phyloP scores from a whole-genome alignment of 1,284 basidiomycete genomes.

The Xanthoconium separans region DNA sequence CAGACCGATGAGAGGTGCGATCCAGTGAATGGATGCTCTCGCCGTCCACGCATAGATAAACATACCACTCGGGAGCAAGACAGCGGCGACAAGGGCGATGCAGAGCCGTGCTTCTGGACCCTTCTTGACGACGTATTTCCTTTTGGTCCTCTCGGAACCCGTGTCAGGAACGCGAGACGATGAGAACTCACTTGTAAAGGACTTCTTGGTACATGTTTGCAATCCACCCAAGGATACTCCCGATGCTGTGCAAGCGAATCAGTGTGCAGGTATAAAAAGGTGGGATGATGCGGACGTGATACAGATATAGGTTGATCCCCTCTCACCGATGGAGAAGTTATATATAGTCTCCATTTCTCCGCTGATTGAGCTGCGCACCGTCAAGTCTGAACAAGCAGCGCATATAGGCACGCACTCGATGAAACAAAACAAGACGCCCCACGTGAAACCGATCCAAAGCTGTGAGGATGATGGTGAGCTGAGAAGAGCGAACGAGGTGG shows the following conservation, averaged over 20 bases:
- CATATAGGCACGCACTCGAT: slow-evolving; percentile 40
- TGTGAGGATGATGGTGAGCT: slow-evolving; percentile 20
- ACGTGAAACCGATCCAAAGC: slow-evolving; percentile 61
- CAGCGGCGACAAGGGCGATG: slow-evolving; percentile 51
- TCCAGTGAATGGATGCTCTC: slow-evolving; percentile 35
- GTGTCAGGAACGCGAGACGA: slow-evolving; percentile 5
- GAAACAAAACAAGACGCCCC: slow-evolving; percentile 63
- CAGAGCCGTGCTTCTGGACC: slow-evolving; percentile 67
- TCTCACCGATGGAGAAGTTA: slow-evolving; percentile 47
- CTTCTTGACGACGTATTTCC: slow-evolving; percentile 37
- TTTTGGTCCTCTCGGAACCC: slow-evolving; percentile 11
- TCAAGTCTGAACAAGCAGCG: background rate
- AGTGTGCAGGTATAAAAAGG: background rate
- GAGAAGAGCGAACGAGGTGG: background rate
- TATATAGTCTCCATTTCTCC: slow-evolving; percentile 53
- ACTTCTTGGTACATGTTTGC: slow-evolving; percentile 45
- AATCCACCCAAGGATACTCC: slow-evolving; percentile 28
- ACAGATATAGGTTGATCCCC: slow-evolving; percentile 50
- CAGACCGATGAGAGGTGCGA: slow-evolving; percentile 45
- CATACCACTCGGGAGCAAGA: slow-evolving; percentile 53
- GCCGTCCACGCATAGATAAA: slow-evolving; percentile 51
- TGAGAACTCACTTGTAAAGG: slow-evolving; percentile 39
- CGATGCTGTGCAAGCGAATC: slow-evolving; percentile 25
- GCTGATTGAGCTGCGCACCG: slow-evolving; percentile 42
- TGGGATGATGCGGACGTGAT: slow-evolving; percentile 40